Base-by-base conservation (phyloP, 106 monocot species). In the Dioscorea zingiberensis region DNA sequence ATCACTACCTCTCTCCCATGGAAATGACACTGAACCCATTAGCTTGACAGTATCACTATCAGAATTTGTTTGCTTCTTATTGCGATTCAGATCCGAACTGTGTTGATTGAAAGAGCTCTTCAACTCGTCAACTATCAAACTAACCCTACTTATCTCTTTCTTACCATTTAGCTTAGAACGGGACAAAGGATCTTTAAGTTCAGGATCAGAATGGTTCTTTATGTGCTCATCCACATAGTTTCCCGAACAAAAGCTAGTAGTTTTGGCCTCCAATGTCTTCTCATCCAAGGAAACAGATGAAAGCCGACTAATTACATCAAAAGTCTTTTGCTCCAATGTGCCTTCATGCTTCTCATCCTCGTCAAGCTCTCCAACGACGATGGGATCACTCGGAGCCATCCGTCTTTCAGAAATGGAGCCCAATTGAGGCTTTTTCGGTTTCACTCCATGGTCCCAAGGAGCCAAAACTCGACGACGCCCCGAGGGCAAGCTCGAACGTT, bases 1-100 rank as follows among this genome's bases (percentile, higher is more conserved):
- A 28, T 18, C 77, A 49, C 44, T 63, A 10, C 64, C 59, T 29
- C 82, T 77, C 63, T 70, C 79, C 94, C 94, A 94, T 14, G 94
- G 94, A 3, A 93, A 70, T 13, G 47, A 49, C 10, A 71, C 73
- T 15, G 75, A 45, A 67, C 21, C 59, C 4, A 54, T 69, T 3
- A 69, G 9, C 47, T 78, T 57, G 47, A 21, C 48, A 58, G 38
- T 27, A 62, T 75, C 58, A 48, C 61, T 27, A 26, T 46, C 47
- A 7, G 54, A 59, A 24, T 62, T 58, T 54, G 18, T 47, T 55
- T 9, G 49, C 44, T 29, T 46, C 14, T 17, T 8, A 6, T n/a
- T 13, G 21, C 11, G 46, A 73, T 72, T 44, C 13, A 18, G 3
- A 15, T 18, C 49, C 4, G 15, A 13, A 63, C 19, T 11, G 15